Base-by-base conservation (phyloP, 2,329 filamentous ascomycete genomes). In the Apiospora phragmitis region DNA sequence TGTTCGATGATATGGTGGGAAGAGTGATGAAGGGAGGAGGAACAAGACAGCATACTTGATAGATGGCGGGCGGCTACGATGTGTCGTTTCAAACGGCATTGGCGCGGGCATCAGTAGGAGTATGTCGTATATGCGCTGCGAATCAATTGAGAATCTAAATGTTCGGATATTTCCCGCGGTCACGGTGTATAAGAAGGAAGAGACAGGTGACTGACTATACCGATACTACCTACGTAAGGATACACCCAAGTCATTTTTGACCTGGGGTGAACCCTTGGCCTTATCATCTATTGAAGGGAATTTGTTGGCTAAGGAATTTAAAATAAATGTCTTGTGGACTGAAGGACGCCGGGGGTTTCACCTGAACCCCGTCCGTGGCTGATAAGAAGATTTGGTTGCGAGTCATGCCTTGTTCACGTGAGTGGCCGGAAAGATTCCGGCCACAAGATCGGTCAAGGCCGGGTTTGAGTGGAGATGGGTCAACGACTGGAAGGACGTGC, bases 371-470 rank as follows among this genome's bases (percentile, higher is more conserved):
- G 51, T n/a, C 32, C 18, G 55, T 62, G 55, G 55, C 55, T 62
- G 55, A 62, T 62, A 62, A 62, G 32, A 38, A 38, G 11, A 18
- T 38, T 62, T 62, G 18, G 29, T 18, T 24, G 55, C 55, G 55
- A 62, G 55, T 62, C 55, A 62, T 35, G 38, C 18, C 14, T 38
- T 62, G 55, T 51, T 41, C 67, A 68, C 45, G 67, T 68, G 67
- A 68, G 43, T 68, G 67, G 67, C 67, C 45, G 67, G 67, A 68
- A 68, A 12, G 11, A 24, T 68, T 68, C 67, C 67, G 67, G 67
- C 67, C 67, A 68, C 67, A 45, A 26, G 8, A n/a, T 67, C 65
- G 65, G 65, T 42, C 65, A 67, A 67, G 65, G 65, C 65, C 65
- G 65, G 65, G 42, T 24, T 32, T 43, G 65, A 21, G 65, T 67